Evolutionary conservation across 2,329 filamentous ascomycete species (phyloP).

Genomic region (Huntiella decipiens): DNA sequence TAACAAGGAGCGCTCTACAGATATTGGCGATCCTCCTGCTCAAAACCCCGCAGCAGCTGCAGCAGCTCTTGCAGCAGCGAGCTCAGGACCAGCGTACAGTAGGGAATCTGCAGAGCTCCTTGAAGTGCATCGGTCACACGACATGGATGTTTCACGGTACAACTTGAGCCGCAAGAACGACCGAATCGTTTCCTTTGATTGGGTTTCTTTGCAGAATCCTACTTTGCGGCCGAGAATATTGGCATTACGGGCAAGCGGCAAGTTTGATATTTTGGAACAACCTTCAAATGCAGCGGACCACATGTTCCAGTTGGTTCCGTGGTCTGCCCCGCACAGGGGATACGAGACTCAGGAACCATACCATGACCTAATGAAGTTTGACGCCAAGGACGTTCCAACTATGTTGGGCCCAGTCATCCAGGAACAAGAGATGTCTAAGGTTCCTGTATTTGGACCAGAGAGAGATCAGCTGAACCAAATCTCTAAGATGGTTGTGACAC

Average conservation of each 20-base stretch:
- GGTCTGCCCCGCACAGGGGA: constrained; percentile 39
- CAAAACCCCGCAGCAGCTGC: neutral
- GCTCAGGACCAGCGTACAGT: neutral
- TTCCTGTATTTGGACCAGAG: constrained; percentile 38
- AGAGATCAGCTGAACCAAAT: constrained; percentile 24
- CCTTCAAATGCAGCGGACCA: constrained; percentile 39
- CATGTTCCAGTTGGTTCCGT: constrained; percentile 40
- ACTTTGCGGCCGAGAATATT: constrained; percentile 37
- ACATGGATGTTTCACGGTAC: constrained; percentile 40
- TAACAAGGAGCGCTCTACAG: constrained; percentile 30
- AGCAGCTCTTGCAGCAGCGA: neutral
- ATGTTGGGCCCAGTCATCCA: constrained; percentile 36
- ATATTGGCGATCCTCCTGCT: constrained; percentile 7
- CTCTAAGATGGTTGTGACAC: constrained; percentile 22
- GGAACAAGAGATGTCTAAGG: constrained; percentile 32
- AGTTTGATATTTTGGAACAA: constrained; percentile 42
- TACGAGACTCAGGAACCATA: constrained; percentile 34
- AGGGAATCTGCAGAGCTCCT: constrained; percentile 32
- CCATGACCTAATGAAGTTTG: constrained; percentile 38
- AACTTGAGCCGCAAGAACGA: constrained; percentile 34
- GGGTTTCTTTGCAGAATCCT: constrained; percentile 39
- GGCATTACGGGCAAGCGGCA: constrained; percentile 39
- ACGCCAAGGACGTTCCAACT: constrained; percentile 30
- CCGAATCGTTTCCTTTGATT: constrained; percentile 49
- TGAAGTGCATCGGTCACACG: constrained; percentile 38